Evolutionary conservation across 2,329 filamentous ascomycete species (phyloP).

Genomic region (Epichloe glyceriae): DNA sequence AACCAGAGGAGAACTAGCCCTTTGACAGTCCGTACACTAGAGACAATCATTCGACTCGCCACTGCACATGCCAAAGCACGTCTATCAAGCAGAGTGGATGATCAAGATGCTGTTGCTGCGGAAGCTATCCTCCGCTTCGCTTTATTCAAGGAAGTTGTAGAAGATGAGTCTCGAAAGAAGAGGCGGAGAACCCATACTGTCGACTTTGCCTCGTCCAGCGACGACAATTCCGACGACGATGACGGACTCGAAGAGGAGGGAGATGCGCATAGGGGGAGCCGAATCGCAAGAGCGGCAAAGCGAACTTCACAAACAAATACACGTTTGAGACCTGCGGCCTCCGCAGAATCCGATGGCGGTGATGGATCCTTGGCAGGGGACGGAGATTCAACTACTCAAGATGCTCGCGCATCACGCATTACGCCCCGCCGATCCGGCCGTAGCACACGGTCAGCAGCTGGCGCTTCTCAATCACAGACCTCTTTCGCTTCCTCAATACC

Average conservation of each 20-base stretch:
- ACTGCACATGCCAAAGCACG: constrained; percentile 92
- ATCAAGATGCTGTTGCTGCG: constrained; percentile 75
- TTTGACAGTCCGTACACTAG: constrained; percentile 91
- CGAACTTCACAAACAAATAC: not conserved
- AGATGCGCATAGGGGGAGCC: constrained; percentile 38
- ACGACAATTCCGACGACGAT: constrained; percentile 45
- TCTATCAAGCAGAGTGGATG: constrained; percentile 76
- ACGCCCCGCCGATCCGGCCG: constrained; percentile 31
- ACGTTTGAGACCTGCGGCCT: constrained; percentile 1
- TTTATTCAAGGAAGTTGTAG: constrained; percentile 88
- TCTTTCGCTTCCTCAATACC: constrained; percentile 73
- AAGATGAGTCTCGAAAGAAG: constrained; percentile 69
- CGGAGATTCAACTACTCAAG: not conserved
- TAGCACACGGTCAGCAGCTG: constrained; percentile 22
- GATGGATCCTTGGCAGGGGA: constrained; percentile 13
- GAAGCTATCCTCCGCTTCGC: constrained; percentile 88
- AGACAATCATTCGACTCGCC: constrained; percentile 94
- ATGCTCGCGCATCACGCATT: constrained; percentile 4
- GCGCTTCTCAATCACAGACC: constrained; percentile 31
- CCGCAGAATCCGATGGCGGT: constrained; percentile 16
- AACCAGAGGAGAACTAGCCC: constrained; percentile 89
- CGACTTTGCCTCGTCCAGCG: constrained; percentile 44
- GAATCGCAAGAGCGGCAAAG: constrained; percentile 16
- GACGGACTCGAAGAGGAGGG: constrained; percentile 42
- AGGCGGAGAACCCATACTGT: constrained; percentile 56